Conservation (phyloP, 2,329 filamentous ascomycete species). For the Botryotinia convoluta region DNA sequence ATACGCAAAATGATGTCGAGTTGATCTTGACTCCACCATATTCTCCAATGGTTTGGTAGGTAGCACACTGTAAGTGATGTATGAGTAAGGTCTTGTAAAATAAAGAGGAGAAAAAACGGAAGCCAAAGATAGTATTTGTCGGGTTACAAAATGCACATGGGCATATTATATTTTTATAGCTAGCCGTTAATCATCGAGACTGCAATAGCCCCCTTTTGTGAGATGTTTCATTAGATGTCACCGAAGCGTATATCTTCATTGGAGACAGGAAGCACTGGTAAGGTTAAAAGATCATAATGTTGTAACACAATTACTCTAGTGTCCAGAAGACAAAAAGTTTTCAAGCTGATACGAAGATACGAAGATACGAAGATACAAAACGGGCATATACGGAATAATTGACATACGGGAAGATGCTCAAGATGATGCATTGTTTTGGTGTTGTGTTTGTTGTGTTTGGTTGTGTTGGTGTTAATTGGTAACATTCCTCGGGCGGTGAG, state of each 20-base stretch:
- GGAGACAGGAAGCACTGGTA: not conserved
- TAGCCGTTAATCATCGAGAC: not conserved
- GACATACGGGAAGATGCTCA: not conserved
- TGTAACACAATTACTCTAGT: slow-evolving; percentile 2
- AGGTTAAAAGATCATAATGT: not conserved
- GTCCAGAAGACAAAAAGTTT: not conserved
- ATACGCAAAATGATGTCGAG: not conserved
- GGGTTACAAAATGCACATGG: not conserved
- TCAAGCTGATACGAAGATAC: not conserved
- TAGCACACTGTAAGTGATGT: not conserved
- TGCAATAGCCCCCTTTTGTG: not conserved
- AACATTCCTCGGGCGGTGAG: slow-evolving; percentile 10
- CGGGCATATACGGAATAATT: not conserved
- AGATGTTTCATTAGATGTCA: not conserved
- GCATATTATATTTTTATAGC: not conserved
- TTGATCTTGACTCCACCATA: slow-evolving; percentile 5
- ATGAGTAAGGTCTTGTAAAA: not conserved
- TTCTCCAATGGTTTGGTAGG: not conserved
- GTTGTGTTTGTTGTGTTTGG: slow-evolving; percentile 6
- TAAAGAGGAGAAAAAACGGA: not conserved
- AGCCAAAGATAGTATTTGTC: not conserved
- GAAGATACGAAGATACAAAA: not conserved
- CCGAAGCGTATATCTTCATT: not conserved
- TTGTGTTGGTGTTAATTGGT: not conserved
- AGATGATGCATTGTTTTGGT: slow-evolving; percentile 15